phyloP scores from a whole-genome alignment of 352 stramenopile genomes.

The Pythium grandisporangium region DNA sequence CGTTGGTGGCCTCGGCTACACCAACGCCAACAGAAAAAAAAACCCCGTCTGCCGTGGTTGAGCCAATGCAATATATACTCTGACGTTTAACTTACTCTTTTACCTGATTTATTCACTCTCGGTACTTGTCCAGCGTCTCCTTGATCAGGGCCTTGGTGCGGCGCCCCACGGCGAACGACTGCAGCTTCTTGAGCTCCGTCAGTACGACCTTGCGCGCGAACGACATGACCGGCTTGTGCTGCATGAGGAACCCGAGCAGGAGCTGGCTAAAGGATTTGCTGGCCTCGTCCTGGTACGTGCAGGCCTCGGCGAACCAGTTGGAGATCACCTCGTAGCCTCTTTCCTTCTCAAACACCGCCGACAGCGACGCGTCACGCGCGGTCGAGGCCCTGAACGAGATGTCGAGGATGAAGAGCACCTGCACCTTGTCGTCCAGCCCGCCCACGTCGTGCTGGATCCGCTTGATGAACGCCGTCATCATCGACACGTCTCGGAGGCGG shows the following conservation, averaged over 20 bases:
- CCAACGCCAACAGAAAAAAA: no score
- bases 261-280: slow-evolving; percentile 31
- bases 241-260: slow-evolving; percentile 41
- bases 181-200: slow-evolving; percentile 11
- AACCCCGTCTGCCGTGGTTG: no score
- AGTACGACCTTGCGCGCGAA: slow-evolving; percentile 41
- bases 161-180: slow-evolving; percentile 14
- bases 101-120: not conserved
- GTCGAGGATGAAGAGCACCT: slow-evolving; percentile 52
- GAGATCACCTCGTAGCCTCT: slow-evolving; percentile 45
- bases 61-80: no score
- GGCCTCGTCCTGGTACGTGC: slow-evolving; percentile 39
- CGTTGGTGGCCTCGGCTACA: no score
- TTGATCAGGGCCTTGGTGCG: slow-evolving; percentile 30
- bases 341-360: slow-evolving; percentile 38
- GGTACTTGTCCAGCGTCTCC: slow-evolving; percentile 23
- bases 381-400: slow-evolving; percentile 24
- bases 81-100: no score
- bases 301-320: slow-evolving; percentile 41
- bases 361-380: slow-evolving; percentile 3
- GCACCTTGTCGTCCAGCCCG: slow-evolving; percentile 38
- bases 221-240: slow-evolving; percentile 29
- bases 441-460: slow-evolving; percentile 20
- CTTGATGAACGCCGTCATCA: slow-evolving; percentile 32
- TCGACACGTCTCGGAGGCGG: slow-evolving; percentile 18